A percentile compares a stretch with the other conserved stretches of the same genome.
Evolutionary conservation across 805 yeast species (phyloP).

Genomic region (Candida peoriensis): DNA sequence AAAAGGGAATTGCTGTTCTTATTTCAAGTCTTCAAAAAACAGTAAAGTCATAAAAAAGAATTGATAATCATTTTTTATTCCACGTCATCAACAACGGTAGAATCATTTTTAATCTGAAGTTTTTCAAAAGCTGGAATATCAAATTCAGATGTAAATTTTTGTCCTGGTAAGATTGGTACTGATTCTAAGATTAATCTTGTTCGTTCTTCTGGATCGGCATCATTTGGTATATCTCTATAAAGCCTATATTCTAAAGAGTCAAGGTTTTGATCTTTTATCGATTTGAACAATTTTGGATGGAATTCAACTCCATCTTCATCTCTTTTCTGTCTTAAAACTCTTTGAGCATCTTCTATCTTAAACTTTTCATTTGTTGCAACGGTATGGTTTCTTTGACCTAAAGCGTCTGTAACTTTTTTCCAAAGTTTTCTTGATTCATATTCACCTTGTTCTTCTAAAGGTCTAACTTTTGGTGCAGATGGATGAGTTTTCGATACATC

Average conservation of each 20-base stretch:
- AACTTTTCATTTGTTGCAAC: conserved; percentile 86
- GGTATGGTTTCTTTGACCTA: conserved; percentile 73
- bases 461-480: conserved; percentile 65
- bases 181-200: conserved; percentile 53
- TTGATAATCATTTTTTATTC: no score
- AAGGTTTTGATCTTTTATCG: conserved; percentile 30
- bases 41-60: neutral
- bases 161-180: conserved; percentile 84
- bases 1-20: no score
- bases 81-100: no score
- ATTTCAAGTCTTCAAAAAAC: neutral
- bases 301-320: conserved; percentile 74
- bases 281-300: conserved; percentile 72
- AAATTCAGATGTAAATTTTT: conserved; percentile 57
- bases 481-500: conserved; percentile 55
- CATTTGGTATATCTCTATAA: conserved; percentile 56
- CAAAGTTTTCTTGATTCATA: conserved; percentile 81
- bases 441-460: conserved; percentile 72
- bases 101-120: no score
- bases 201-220: conserved; percentile 47
- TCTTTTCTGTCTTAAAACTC: conserved; percentile 67
- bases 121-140: conserved; percentile 65
- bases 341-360: conserved; percentile 82
- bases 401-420: conserved; percentile 75
- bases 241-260: conserved; percentile 57